A percentile compares a stretch with the other conserved stretches of the same genome.
Evolutionary conservation across 2,329 filamentous ascomycete species (phyloP).

Genomic region (Cadophora sp.): DNA sequence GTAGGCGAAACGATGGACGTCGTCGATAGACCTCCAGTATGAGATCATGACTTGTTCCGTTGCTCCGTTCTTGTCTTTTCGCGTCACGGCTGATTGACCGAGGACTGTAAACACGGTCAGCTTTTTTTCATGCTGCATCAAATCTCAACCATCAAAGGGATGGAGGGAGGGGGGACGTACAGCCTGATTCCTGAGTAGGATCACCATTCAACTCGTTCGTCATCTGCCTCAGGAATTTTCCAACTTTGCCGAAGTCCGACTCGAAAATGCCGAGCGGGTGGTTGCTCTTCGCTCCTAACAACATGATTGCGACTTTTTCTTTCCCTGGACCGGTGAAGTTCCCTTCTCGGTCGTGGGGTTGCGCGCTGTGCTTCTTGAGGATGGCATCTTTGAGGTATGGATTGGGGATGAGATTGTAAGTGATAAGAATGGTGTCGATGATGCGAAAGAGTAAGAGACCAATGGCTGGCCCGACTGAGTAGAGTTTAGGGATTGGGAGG

Average conservation of each 20-base stretch:
- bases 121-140: background rate
- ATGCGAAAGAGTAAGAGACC: constrained; percentile 25
- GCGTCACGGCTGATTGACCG: constrained; percentile 26
- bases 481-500: constrained; percentile 29
- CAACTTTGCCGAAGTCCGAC: constrained; percentile 28
- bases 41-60: constrained; percentile 30
- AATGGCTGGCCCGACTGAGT: constrained; percentile 29
- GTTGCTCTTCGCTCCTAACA: constrained; percentile 35
- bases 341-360: constrained; percentile 27
- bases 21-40: constrained; percentile 32
- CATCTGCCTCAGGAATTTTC: constrained; percentile 25
- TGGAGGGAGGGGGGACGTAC: constrained; percentile 17
- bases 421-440: constrained; percentile 31
- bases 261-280: constrained; percentile 35
- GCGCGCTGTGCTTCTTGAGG: constrained; percentile 29
- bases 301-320: constrained; percentile 32
- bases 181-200: constrained; percentile 30
- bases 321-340: constrained; percentile 26
- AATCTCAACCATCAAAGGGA: background rate
- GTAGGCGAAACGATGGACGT: constrained; percentile 43
- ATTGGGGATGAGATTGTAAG: constrained; percentile 30
- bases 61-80: constrained; percentile 31
- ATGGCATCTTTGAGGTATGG: constrained; percentile 31
- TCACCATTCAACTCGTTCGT: constrained; percentile 28
- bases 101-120: constrained; percentile 24